Evolutionary conservation across 2,329 filamentous ascomycete genomes (phyloP).

Genomic region (Aspergillus pseudoviridinutans): DNA sequence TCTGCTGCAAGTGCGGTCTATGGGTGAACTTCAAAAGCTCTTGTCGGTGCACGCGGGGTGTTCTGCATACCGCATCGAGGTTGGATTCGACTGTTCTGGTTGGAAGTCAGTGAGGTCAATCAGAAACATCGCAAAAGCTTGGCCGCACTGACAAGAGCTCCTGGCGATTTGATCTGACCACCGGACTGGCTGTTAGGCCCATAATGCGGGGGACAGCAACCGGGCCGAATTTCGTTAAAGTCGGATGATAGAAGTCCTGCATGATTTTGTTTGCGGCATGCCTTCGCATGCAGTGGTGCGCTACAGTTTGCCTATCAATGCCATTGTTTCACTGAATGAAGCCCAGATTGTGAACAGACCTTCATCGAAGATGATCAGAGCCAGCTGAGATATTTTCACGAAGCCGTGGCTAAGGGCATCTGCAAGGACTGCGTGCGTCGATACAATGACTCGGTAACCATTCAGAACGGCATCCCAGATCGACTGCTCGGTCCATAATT

Average conservation of each 20-base stretch:
- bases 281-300: slow-evolving; percentile 67
- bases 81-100: slow-evolving; percentile 60
- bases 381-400: slow-evolving; percentile 59
- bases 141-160: slow-evolving; percentile 48
- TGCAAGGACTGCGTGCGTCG: slow-evolving; percentile 69
- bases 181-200: slow-evolving; percentile 76
- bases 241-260: slow-evolving; percentile 62
- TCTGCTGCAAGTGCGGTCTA: slow-evolving; percentile 48
- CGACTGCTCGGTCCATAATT: slow-evolving; percentile 65
- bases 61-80: slow-evolving; percentile 64
- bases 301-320: slow-evolving; percentile 32
- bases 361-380: slow-evolving; percentile 79
- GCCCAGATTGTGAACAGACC: slow-evolving; percentile 44
- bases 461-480: slow-evolving; percentile 65
- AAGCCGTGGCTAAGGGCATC: slow-evolving; percentile 75
- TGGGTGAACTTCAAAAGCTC: slow-evolving; percentile 68
- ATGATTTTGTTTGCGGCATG: slow-evolving; percentile 69
- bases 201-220: slow-evolving; percentile 61
- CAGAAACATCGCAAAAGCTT: not conserved
- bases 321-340: no score
- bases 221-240: slow-evolving; percentile 31
- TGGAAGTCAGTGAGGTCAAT: slow-evolving; percentile 2
- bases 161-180: slow-evolving; percentile 55
- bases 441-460: slow-evolving; percentile 68
- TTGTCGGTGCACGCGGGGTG: slow-evolving; percentile 63